Evolutionary conservation across 2,329 filamentous ascomycete genomes (phyloP).

Genomic region (Xylaria sp.): DNA sequence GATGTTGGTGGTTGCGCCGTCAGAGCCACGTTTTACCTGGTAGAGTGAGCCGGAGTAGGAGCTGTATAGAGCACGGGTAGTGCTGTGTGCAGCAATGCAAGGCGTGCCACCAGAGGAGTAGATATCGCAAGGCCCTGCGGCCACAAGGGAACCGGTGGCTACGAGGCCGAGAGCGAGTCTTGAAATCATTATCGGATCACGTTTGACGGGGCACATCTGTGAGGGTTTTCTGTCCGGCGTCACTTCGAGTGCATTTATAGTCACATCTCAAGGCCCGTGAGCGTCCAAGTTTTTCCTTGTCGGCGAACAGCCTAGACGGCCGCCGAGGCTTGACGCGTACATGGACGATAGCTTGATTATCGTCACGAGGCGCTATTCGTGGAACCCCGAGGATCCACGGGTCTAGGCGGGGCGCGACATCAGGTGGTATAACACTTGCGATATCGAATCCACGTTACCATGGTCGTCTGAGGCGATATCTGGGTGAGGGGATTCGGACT

Average conservation of each 20-base stretch:
- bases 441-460: constrained; percentile 9
- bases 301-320: constrained; percentile 4
- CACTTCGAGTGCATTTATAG: constrained; percentile 25
- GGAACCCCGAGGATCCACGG: constrained; percentile 3
- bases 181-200: constrained; percentile 32
- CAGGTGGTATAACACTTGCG: constrained; percentile 11
- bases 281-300: background rate
- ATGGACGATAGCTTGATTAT: constrained; percentile 9
- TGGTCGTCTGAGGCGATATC: constrained; percentile 14
- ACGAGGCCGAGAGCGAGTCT: constrained; percentile 32
- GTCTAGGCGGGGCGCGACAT: constrained; percentile 2
- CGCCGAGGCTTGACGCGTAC: background rate
- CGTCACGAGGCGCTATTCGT: constrained; percentile 19
- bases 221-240: background rate
- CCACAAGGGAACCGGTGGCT: constrained; percentile 32
- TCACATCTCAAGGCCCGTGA: background rate
- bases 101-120: constrained; percentile 67
- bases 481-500: background rate
- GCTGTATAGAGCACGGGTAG: constrained; percentile 70
- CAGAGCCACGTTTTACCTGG: constrained; percentile 68
- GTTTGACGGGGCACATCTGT: constrained; percentile 7
- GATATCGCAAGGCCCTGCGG: constrained; percentile 69
- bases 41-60: constrained; percentile 66
- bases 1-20: constrained; percentile 60
- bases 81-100: constrained; percentile 72